Evolutionary conservation across 805 yeast genomes (phyloP), one percentile per base, ranked within the genome.

Genomic region (Starmera caribaea): DNA sequence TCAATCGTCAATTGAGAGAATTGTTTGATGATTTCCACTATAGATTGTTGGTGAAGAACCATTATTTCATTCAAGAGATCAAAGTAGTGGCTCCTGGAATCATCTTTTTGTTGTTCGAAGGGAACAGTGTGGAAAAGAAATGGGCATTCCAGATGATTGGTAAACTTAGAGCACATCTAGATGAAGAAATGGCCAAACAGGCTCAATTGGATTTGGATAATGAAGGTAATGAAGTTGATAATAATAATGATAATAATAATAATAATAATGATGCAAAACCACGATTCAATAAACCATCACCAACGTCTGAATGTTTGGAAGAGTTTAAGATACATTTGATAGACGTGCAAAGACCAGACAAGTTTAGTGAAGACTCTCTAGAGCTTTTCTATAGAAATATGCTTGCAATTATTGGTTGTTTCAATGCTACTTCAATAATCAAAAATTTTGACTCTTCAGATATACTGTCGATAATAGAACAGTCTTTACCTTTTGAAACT

Each of bases 61-160:
- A 57, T 33, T 47, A 52, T 1, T 45, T 62, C 28, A 45, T 62
- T 17, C 45, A 47, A 26, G 43, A 41, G 4, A 37, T 51, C 16
- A 31, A 44, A 4, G 47, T 50, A 0, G 44, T 65, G 10, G 44
- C 61, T 11, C 77, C 88, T 0, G 84, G 82, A 3, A 40, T 70
- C 8, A 54, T 81, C 7, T 76, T 65, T 53, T 65, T 77, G 31
- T 50, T 75, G 41, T 74, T 76, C 41, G 78, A 73, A 40, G 87
- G 84, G 1, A 59, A 63, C 14, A 50, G 51, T 0, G 59, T 55
- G 5, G 73, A 74, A 46, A 60, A 65, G 29, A 44, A 49, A 2
- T 79, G 82, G 81, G 72, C 81, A 0, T 46, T 63, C 39, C 55
- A 43, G 27, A 54, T 49, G 39, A 52, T 57, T 45, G 61, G 43